A percentile compares a stretch with the other conserved stretches of the same genome.
Evolutionary conservation across 768 basidiomycete genomes (phyloP).

Genomic region (Boletus eberwhitei): DNA sequence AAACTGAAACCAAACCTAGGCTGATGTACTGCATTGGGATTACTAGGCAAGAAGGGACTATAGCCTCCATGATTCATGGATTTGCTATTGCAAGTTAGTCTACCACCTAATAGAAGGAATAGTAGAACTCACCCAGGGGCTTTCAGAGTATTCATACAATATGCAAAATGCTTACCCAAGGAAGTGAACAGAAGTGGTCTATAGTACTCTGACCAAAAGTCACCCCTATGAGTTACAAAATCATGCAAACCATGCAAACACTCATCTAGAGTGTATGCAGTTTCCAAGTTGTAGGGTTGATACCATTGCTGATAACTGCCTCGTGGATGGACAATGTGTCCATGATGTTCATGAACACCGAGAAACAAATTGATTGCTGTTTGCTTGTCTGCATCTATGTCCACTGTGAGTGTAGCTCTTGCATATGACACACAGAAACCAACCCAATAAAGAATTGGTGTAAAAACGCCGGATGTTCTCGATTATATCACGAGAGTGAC

Average conservation of each 20-base stretch:
- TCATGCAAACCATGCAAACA: conserved; percentile 59
- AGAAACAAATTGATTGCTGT: conserved; percentile 97
- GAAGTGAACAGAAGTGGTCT: conserved; percentile 80
- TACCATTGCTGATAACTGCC: conserved; percentile 87
- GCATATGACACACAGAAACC: neutral
- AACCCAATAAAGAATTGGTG: conserved; percentile 88
- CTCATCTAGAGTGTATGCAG: conserved; percentile 62
- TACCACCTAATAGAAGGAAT: neutral
- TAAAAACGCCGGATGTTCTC: conserved; percentile 95
- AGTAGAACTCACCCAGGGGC: conserved; percentile 61
- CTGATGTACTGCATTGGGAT: conserved; percentile 35
- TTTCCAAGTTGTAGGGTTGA: conserved; percentile 62
- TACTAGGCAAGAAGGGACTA: conserved; percentile 73
- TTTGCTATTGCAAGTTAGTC: conserved; percentile 44
- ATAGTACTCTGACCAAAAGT: conserved; percentile 91
- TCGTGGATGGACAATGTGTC: conserved; percentile 49
- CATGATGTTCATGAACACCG: conserved; percentile 61
- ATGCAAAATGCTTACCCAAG: conserved; percentile 85
- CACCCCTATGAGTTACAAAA: conserved; percentile 58
- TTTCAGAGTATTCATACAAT: conserved; percentile 87
- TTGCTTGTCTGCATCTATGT: conserved; percentile 91
- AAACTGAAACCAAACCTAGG: conserved; percentile 32
- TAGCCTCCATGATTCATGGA: conserved; percentile 61
- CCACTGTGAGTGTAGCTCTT: neutral
- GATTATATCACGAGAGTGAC: conserved; percentile 93